Percentiles rank a stretch among this genome's conserved stretches.
Conservation (phyloP, 495 filamentous ascomycete species). For the Tuber aestivum region DNA sequence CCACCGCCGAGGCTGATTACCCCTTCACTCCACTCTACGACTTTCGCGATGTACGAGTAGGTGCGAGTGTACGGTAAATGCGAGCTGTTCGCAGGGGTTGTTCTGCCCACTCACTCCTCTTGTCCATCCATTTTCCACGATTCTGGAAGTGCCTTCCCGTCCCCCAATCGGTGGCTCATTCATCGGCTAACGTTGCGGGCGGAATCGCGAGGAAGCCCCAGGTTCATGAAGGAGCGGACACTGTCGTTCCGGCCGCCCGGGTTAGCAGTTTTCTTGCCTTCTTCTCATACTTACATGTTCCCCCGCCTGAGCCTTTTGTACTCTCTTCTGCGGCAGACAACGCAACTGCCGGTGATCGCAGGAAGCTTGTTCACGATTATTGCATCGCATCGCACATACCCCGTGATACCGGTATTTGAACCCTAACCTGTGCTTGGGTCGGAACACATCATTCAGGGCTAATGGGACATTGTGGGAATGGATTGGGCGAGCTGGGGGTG, state of each 20-base stretch:
- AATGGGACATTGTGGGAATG: constrained; percentile 4
- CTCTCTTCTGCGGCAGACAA: constrained; percentile 51
- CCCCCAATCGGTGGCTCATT: constrained; percentile 2
- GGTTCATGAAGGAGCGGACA: constrained; percentile 60
- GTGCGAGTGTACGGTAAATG: constrained; percentile 65
- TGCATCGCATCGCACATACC: too few species aligned
- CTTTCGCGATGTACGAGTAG: constrained; percentile 83
- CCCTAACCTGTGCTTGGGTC: neutral
- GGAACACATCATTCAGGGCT: constrained; percentile 26
- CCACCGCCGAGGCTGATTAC: constrained; percentile 21
- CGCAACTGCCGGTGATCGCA: constrained; percentile 59
- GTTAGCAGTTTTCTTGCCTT: constrained; percentile 44
- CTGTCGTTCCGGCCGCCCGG: constrained; percentile 66
- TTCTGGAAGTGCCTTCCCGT: neutral
- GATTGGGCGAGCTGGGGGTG: constrained; percentile 9
- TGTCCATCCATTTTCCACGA: neutral
- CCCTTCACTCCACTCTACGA: constrained; percentile 65
- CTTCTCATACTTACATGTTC: neutral
- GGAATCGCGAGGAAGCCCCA: constrained; percentile 34
- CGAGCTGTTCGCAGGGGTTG: constrained; percentile 52
- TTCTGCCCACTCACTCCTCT: constrained; percentile 7
- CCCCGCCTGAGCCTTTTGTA: neutral
- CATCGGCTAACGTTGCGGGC: neutral
- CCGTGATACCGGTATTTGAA: neutral
- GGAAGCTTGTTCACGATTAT: constrained; percentile 55